phyloP scores from a whole-genome alignment of 768 basidiomycete species.

The Psilocybe cubensis region DNA sequence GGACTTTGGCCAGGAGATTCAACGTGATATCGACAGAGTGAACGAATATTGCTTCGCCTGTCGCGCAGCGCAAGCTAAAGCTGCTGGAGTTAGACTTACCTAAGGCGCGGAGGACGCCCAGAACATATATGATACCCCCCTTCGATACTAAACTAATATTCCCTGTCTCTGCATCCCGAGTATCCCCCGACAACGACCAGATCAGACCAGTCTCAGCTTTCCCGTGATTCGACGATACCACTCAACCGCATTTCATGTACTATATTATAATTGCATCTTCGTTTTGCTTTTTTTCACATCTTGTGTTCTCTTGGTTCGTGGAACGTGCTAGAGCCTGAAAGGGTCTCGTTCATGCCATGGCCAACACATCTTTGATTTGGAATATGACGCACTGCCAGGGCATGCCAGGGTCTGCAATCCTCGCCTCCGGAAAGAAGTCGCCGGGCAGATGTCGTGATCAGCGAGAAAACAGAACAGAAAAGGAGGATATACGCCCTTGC shows the following conservation, averaged over 20 bases:
- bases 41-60: conserved; percentile 76
- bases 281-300: neutral
- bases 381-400: neutral
- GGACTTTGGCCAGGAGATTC: conserved; percentile 72
- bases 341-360: neutral
- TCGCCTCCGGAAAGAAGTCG: conserved; percentile 14
- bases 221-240: neutral
- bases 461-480: conserved; percentile 6
- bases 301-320: neutral
- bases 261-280: conserved; percentile 3
- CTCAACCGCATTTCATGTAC: neutral
- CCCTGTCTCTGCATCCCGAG: too few species aligned
- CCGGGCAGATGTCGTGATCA: conserved; percentile 14
- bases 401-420: neutral
- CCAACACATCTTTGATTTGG: neutral
- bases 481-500: conserved; percentile 12
- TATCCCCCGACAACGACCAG: neutral
- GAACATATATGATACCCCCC: neutral
- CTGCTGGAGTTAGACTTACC: conserved; percentile 28
- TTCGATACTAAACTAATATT: neutral
- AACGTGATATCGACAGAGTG: conserved; percentile 69
- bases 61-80: conserved; percentile 54
- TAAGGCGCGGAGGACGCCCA: neutral
- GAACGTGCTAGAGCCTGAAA: neutral
- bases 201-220: neutral